Base-by-base conservation (phyloP, 2,329 filamentous ascomycete genomes). In the Lithohypha guttulata region DNA sequence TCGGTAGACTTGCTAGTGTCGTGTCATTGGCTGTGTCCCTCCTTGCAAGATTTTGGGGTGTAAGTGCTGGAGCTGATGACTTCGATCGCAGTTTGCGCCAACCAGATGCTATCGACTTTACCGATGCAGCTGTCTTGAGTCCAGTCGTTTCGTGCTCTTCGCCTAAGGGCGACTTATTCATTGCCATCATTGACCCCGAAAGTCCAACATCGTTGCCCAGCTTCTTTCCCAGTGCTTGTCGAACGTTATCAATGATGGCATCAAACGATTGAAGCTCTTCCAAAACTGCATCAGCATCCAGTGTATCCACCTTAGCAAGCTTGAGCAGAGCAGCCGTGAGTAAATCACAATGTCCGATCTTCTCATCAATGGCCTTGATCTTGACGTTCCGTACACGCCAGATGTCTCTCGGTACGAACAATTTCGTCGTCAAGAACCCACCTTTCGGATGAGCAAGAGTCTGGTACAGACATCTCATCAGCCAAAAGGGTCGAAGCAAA, bases 351-450 rank as follows among this genome's bases (percentile, higher is more conserved):
- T 86, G 85, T 9, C 84, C 75, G 39, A 95, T 79, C 65, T 98
- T 98, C 53, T 98, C 91, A 49, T 98, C 91, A 1, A 96, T 56
- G 22, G 79, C 80, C 62, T 86, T 91, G 17, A 98, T 70, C 62
- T 94, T 96, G 38, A 95, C 87, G 19, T 84, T 86, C 55, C 89
- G 89, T 6, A 95, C 87, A 41, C 79, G 75, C 91, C 91, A 98
- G 2, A 91, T 84, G 55, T 96, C 87, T 36, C 84, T 75, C 4
- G 91, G 87, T 4, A 98, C 74, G 55, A 98, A 98, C 0, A 98
- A 71, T 52, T 86, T 87, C 15, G 79, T 89, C 38, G 87, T 93
- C 14, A 98, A 57, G 56, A 95, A 98, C 11, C 87, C 91, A 25
- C 91, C 91, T 17, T 85, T 78, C 2, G 89, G 85, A 54, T 98